phyloP scores from a whole-genome alignment of 805 yeast genomes.

The Blastobotrys americana region DNA sequence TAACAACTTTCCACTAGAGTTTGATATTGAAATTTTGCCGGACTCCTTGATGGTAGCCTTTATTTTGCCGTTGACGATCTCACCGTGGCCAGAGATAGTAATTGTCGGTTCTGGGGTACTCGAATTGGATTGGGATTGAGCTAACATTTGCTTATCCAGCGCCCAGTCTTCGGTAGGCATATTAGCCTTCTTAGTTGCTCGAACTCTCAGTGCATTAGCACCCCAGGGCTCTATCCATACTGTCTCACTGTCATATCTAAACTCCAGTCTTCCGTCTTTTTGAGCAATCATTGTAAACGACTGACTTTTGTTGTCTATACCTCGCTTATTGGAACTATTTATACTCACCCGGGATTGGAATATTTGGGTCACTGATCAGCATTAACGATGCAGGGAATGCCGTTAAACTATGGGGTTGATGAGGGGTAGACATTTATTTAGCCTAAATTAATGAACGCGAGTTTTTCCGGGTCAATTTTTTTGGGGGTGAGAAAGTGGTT shows the following conservation, averaged over 20 bases:
- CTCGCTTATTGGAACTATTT: no score
- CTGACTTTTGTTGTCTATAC: no score
- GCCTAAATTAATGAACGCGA: no score
- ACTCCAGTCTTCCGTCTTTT: conserved; percentile 9
- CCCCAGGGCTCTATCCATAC: conserved; percentile 19
- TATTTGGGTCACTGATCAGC: no score
- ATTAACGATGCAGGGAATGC: no score
- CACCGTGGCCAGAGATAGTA: no score
- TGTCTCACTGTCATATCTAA: conserved; percentile 13
- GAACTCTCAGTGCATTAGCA: conserved; percentile 13
- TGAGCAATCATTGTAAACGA: conserved; percentile 11
- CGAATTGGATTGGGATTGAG: neutral
- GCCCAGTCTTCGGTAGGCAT: conserved; percentile 13
- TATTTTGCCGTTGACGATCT: conserved; percentile 16
- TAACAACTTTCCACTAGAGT: conserved; percentile 13
- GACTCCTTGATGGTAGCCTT: conserved; percentile 10
- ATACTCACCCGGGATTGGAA: no score
- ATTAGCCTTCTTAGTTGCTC: conserved; percentile 10
- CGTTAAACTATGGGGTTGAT: no score
- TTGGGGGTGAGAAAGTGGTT: no score
- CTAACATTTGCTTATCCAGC: conserved; percentile 1
- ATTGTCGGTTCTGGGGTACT: neutral
- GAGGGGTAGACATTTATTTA: no score
- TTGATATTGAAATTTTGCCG: conserved; percentile 13
- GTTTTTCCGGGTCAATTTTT: no score